A percentile compares a stretch with the other conserved stretches of the same genome.
Evolutionary conservation across 208 protist genomes (phyloP).

Genomic region (Wallacemonas collosoma): DNA sequence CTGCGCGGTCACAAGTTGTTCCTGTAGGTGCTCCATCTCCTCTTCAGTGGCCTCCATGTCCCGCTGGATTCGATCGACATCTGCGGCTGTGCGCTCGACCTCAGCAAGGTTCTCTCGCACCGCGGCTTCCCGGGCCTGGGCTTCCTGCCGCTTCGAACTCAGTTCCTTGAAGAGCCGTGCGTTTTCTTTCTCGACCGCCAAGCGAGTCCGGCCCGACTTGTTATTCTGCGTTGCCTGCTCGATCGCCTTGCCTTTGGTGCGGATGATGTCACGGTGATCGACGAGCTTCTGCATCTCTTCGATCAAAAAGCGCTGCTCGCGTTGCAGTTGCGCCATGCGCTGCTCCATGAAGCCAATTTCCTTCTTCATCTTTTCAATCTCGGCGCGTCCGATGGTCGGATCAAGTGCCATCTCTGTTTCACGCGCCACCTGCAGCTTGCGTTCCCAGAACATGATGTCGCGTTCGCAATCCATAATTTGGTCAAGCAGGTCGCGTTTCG

Average conservation of each 20-base stretch:
- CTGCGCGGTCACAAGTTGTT: constrained; percentile 48
- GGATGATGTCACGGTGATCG: constrained; percentile 92
- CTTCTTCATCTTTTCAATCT: constrained; percentile 95
- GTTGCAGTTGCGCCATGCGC: constrained; percentile 88
- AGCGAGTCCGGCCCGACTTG: constrained; percentile 64
- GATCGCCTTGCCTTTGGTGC: constrained; percentile 91
- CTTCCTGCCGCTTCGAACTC: constrained; percentile 84
- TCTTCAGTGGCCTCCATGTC: constrained; percentile 74
- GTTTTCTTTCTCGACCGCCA: constrained; percentile 88
- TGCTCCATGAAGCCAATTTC: constrained; percentile 96
- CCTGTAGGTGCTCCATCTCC: constrained; percentile 72
- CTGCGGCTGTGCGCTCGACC: constrained; percentile 73
- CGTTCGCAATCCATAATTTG: constrained; percentile 92
- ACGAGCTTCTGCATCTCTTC: constrained; percentile 96
- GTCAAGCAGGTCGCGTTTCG: constrained; percentile 83
- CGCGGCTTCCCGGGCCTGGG: constrained; percentile 69
- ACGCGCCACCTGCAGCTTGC: constrained; percentile 95
- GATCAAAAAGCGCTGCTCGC: constrained; percentile 92
- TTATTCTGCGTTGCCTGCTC: constrained; percentile 63
- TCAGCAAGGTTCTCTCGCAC: constrained; percentile 85
- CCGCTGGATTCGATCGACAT: constrained; percentile 72
- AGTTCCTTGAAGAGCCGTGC: constrained; percentile 87
- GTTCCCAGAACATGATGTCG: constrained; percentile 96
- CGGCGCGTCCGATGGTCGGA: constrained; percentile 91
- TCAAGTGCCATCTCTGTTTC: constrained; percentile 96